Evolutionary conservation across 2,329 filamentous ascomycete genomes (phyloP).

Genomic region (Penicillium glabrum): DNA sequence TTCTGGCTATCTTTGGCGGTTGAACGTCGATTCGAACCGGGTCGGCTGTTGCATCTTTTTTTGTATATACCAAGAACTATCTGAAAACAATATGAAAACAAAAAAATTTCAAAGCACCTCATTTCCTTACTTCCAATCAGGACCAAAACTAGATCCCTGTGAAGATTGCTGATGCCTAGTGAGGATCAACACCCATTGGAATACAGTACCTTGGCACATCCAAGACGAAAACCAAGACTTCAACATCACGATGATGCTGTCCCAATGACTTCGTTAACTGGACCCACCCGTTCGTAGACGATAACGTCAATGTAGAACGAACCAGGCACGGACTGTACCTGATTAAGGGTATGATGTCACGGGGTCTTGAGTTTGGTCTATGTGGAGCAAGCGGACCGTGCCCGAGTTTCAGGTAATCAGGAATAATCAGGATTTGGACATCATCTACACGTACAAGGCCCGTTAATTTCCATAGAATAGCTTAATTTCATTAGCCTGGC

Average conservation of each 20-base stretch:
- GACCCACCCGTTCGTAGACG: neutral
- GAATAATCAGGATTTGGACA: neutral
- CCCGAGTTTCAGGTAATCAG: neutral
- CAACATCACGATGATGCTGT: constrained; percentile 3
- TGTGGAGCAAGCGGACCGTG: neutral
- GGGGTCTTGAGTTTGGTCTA: neutral
- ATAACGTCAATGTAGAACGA: neutral
- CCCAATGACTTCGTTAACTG: neutral
- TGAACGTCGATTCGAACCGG: neutral
- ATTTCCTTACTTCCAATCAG: neutral
- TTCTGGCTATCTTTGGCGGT: constrained; percentile 7
- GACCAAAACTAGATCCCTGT: neutral
- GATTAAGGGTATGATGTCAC: neutral
- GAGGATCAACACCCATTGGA: neutral
- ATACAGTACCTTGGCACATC: neutral
- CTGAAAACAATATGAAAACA: constrained; percentile 11
- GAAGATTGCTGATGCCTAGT: neutral
- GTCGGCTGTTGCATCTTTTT: constrained; percentile 5
- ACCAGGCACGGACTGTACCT: constrained; percentile 2
- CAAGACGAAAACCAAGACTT: neutral
- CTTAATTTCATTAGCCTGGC: neutral
- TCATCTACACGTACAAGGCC: neutral
- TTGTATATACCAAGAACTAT: constrained; percentile 17
- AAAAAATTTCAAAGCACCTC: constrained; percentile 9
- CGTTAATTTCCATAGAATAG: neutral